Percentiles rank a stretch among this genome's conserved stretches.
These are phyloP conservation scores for Chaetoscypha palmicola DNA, from an alignment of 2,329 filamentous ascomycete species.

Conservation along the genomic window DNA sequence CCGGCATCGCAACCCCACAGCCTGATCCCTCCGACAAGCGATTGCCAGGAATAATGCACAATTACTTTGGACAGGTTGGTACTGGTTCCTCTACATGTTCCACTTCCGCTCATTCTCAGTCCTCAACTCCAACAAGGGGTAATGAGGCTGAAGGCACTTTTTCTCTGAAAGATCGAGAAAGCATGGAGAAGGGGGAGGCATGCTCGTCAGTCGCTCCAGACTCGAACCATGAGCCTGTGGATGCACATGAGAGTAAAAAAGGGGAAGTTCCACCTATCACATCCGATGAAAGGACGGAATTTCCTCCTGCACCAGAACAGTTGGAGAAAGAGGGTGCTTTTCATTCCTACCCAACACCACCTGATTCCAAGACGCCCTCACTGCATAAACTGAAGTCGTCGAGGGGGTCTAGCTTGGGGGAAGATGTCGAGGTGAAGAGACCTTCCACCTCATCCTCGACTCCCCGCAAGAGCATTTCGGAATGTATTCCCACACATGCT, in stretches of 20 bases:
- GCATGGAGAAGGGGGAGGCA: slow-evolving; percentile 18
- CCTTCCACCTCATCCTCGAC: slow-evolving; percentile 26
- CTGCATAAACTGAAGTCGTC: slow-evolving; percentile 38
- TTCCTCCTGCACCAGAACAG: slow-evolving; percentile 21
- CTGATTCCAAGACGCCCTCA: slow-evolving; percentile 42
- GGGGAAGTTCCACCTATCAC: slow-evolving; percentile 19
- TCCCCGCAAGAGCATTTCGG: slow-evolving; percentile 39
- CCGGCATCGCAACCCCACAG: slow-evolving; percentile 85
- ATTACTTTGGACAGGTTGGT: slow-evolving; percentile 99
- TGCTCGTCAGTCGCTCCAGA: slow-evolving; percentile 23
- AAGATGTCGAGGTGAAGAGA: slow-evolving; percentile 34
- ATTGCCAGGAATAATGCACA: slow-evolving; percentile 86
- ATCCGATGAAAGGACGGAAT: slow-evolving; percentile 21
- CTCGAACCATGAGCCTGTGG: slow-evolving; percentile 22
- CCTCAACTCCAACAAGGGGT: slow-evolving; percentile 26
- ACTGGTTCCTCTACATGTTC: slow-evolving; percentile 55
- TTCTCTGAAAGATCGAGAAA: slow-evolving; percentile 19
- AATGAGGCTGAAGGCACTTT: slow-evolving; percentile 16
- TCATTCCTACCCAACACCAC: slow-evolving; percentile 51
- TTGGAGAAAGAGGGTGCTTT: slow-evolving; percentile 16
- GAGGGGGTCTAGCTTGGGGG: slow-evolving; percentile 34
- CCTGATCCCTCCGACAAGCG: slow-evolving; percentile 93
- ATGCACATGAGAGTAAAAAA: slow-evolving; percentile 19
- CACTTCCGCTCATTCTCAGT: slow-evolving; percentile 13
- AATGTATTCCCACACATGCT: slow-evolving; percentile 36